phyloP scores from a whole-genome alignment of 805 yeast genomes.

The Candida awuae region DNA sequence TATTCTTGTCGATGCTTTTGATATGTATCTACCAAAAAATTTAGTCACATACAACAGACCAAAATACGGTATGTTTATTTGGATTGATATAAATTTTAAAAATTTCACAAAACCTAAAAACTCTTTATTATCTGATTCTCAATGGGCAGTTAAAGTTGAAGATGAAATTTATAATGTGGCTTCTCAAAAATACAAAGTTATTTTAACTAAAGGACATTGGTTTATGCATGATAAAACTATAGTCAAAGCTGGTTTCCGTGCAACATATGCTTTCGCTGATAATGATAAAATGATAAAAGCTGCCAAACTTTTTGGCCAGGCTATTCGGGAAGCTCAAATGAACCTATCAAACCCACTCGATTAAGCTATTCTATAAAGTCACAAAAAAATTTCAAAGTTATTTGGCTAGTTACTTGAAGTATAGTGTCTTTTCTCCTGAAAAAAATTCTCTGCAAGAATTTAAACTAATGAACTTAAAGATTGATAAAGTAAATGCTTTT shows the following conservation, averaged over 20 bases:
- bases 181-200: slow-evolving; percentile 20
- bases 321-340: slow-evolving; percentile 16
- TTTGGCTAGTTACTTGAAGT: neutral
- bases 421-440: neutral
- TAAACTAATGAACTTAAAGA: too few species aligned
- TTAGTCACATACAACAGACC: slow-evolving; percentile 36
- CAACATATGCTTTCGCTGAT: slow-evolving; percentile 27
- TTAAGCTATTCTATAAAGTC: neutral
- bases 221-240: slow-evolving; percentile 22
- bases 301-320: slow-evolving; percentile 22
- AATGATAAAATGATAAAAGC: slow-evolving; percentile 21
- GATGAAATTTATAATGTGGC: slow-evolving; percentile 19
- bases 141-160: slow-evolving; percentile 28
- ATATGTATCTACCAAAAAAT: slow-evolving; percentile 38
- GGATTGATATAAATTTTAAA: slow-evolving; percentile 35
- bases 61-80: slow-evolving; percentile 38
- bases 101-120: slow-evolving; percentile 32
- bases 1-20: slow-evolving; percentile 44
- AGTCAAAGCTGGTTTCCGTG: slow-evolving; percentile 25
- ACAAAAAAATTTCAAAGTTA: too few species aligned
- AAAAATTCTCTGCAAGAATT: neutral
- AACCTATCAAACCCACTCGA: slow-evolving; percentile 7
- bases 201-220: slow-evolving; percentile 30
- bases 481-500: too few species aligned
- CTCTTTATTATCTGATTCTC: slow-evolving; percentile 28